phyloP scores from a whole-genome alignment of 2,329 filamentous ascomycete genomes.

The Cercospora sesami region DNA sequence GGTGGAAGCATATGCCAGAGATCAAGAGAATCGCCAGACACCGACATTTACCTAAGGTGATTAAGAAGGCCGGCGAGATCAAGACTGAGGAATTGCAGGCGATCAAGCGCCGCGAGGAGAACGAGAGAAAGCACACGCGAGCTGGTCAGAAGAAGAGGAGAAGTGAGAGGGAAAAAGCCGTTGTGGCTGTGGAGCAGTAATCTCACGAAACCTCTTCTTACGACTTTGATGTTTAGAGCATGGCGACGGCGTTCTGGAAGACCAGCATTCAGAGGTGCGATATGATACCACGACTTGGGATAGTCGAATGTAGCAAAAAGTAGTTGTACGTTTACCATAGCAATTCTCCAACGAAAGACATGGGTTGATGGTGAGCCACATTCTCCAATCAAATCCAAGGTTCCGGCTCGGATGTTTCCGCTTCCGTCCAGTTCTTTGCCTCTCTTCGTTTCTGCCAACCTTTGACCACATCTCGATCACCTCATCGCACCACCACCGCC shows the following conservation, averaged over 20 bases:
- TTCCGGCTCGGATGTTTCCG: background rate
- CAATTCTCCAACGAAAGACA: background rate
- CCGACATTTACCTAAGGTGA: conserved; percentile 83
- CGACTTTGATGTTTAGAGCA: conserved; percentile 2
- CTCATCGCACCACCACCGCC: conserved; percentile 13
- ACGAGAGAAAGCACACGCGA: conserved; percentile 86
- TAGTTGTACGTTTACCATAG: background rate
- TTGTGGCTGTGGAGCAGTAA: conserved; percentile 67
- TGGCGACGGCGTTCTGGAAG: conserved; percentile 21
- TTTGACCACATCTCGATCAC: conserved; percentile 4
- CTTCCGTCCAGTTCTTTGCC: background rate
- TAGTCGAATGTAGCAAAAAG: background rate
- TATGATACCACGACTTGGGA: conserved; percentile 12
- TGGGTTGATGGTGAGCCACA: background rate
- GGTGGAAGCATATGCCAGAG: conserved; percentile 95
- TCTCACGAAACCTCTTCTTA: background rate
- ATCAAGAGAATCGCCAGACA: conserved; percentile 87
- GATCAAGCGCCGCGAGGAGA: conserved; percentile 90
- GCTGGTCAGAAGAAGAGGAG: conserved; percentile 73
- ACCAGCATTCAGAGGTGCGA: conserved; percentile 7
- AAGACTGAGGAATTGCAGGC: conserved; percentile 84
- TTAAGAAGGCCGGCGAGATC: conserved; percentile 96
- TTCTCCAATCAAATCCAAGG: background rate
- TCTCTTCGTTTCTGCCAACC: background rate
- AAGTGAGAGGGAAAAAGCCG: conserved; percentile 89